A percentile compares a stretch with the other conserved stretches of the same genome.
Conservation (phyloP, 371 early-diverging fungal species). For the Syncephalastrum monosporum region DNA sequence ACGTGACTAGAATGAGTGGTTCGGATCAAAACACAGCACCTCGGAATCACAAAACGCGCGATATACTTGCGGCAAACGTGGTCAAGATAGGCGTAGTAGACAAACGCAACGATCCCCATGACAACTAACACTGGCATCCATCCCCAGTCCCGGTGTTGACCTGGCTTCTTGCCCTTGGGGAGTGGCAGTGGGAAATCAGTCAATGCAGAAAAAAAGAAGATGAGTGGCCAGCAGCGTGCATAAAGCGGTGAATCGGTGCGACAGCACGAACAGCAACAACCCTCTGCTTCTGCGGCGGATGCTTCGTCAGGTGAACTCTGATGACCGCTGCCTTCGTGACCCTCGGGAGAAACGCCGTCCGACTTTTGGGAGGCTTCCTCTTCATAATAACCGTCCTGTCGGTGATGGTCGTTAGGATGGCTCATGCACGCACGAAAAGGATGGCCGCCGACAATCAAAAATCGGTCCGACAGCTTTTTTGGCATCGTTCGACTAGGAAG, state of each 20-base stretch:
- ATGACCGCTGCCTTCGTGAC: background rate
- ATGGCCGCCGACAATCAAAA: conserved; percentile 17
- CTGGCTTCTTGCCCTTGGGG: conserved; percentile 34
- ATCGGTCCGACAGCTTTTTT: conserved; percentile 10
- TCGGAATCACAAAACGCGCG: background rate
- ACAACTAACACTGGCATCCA: conserved; percentile 31
- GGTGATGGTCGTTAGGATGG: conserved; percentile 8
- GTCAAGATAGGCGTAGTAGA: conserved; percentile 27
- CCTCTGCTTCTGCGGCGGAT: conserved; percentile 7
- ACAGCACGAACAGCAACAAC: conserved; percentile 23
- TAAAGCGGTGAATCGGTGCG: conserved; percentile 28
- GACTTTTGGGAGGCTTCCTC: background rate
- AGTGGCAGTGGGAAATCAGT: conserved; percentile 35
- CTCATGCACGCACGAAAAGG: conserved; percentile 21
- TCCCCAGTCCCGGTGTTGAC: conserved; percentile 38
- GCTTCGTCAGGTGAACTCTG: background rate
- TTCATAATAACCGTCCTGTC: conserved; percentile 3
- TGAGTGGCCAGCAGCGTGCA: conserved; percentile 25
- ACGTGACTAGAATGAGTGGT: conserved; percentile 5
- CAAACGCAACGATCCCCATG: conserved; percentile 15
- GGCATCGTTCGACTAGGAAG: background rate
- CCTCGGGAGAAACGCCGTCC: background rate
- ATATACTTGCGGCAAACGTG: conserved; percentile 24
- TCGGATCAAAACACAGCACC: conserved; percentile 2
- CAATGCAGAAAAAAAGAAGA: conserved; percentile 32